A percentile compares a stretch with the other conserved stretches of the same genome.
Conservation (phyloP, 345 rosid species). For the Brassica nigra region DNA sequence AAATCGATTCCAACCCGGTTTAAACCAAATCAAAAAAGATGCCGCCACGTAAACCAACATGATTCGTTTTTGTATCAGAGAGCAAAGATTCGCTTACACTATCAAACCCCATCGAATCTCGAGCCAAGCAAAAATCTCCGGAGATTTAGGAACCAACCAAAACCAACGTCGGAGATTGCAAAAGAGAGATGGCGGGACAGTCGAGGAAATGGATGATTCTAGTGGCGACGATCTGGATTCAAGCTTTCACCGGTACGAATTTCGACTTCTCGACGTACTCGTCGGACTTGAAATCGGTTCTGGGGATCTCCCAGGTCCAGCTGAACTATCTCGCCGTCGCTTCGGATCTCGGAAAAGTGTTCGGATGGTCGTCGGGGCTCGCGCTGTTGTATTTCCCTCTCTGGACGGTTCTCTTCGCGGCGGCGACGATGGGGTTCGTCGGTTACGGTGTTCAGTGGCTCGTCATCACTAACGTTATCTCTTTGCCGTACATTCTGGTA, state of each 20-base stretch:
- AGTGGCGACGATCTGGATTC: slow-evolving; percentile 92
- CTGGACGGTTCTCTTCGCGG: slow-evolving; percentile 70
- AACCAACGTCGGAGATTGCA: slow-evolving; percentile 2
- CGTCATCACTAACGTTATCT: slow-evolving; percentile 55
- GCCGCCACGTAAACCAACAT: no score
- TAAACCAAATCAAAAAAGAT: no score
- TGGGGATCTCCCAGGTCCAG: slow-evolving; percentile 88
- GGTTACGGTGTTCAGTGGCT: slow-evolving; percentile 92
- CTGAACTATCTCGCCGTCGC: slow-evolving; percentile 89
- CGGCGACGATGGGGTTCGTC: slow-evolving; percentile 81
- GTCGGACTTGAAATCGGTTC: slow-evolving; percentile 65
- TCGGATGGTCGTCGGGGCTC: slow-evolving; percentile 95
- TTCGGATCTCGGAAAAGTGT: slow-evolving; percentile 88
- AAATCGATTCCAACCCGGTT: no score
- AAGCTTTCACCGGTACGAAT: slow-evolving; percentile 93
- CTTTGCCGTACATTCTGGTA: slow-evolving; percentile 85
- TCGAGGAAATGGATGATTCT: slow-evolving; percentile 94
- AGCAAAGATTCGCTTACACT: neutral
- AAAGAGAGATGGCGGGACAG: slow-evolving; percentile 63
- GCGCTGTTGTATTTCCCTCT: slow-evolving; percentile 80
- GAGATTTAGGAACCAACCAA: neutral
- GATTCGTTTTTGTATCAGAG: neutral
- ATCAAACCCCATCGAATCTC: neutral
- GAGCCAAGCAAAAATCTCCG: neutral
- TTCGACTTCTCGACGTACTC: slow-evolving; percentile 96